These are phyloP conservation scores for Fusarium sp. DNA, from an alignment of 2,329 filamentous ascomycete genomes.

Conservation along the genomic window DNA sequence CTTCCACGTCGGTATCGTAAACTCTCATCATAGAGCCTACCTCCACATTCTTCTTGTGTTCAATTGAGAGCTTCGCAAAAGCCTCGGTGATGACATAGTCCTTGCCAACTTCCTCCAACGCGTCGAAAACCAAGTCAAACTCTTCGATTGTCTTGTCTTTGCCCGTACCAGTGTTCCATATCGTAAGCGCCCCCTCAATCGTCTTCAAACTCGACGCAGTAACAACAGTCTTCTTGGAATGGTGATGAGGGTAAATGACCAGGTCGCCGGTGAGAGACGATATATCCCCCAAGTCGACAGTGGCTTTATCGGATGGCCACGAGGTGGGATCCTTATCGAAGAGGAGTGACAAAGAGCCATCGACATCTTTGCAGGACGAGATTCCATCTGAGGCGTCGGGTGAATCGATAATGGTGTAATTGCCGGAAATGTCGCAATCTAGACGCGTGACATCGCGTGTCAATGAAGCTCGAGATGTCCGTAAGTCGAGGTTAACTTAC, in stretches of 20 bases:
- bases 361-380: constrained; percentile 46
- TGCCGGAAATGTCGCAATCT: constrained; percentile 49
- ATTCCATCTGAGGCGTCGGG: constrained; percentile 42
- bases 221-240: constrained; percentile 46
- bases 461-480: constrained; percentile 4
- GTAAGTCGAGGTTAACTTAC: constrained; percentile 28
- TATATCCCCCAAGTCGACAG: constrained; percentile 47
- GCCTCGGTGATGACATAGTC: constrained; percentile 47
- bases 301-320: constrained; percentile 46
- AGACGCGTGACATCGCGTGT: constrained; percentile 12
- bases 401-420: constrained; percentile 49
- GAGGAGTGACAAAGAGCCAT: constrained; percentile 50
- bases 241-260: constrained; percentile 47
- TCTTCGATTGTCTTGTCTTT: constrained; percentile 33
- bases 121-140: constrained; percentile 41
- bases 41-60: constrained; percentile 37
- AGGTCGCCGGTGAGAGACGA: constrained; percentile 43
- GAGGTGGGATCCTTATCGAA: constrained; percentile 45
- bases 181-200: constrained; percentile 43
- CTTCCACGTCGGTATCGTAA: constrained; percentile 41
- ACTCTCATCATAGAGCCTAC: constrained; percentile 47
- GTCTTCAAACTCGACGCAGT: constrained; percentile 43
- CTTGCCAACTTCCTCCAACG: constrained; percentile 40
- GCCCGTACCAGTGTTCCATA: constrained; percentile 44
- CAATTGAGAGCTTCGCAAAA: constrained; percentile 40